Base-by-base conservation (phyloP, 2,329 filamentous ascomycete species). In the Blastomyces emzantsi region DNA sequence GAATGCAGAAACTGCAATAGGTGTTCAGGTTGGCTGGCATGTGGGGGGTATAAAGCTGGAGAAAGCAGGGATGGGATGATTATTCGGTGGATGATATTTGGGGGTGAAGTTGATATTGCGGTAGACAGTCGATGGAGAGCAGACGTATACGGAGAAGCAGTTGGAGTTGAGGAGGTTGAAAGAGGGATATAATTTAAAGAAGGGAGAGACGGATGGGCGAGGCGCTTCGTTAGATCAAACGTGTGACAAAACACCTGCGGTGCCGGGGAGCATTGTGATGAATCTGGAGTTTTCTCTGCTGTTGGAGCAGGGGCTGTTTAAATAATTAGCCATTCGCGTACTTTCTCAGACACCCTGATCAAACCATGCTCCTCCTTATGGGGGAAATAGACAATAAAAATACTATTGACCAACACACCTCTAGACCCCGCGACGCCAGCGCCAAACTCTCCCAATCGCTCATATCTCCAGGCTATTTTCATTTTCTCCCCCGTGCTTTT, bases 391-490 rank as follows among this genome's bases (percentile, higher is more conserved):
- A 11, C n/a, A 25, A 51, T 1, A 4, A 28, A 51, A 28, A 6
- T 22, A 39, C 17, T 33, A 6, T 33, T 25, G 9, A 30, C 13
- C 45, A 58, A 9, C 54, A 76, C 81, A 89, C 88, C 86, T 87
- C 85, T 83, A 70, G 78, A 79, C 65, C 79, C 79, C 66, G 79
- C 73, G 64, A 78, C 75, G 61, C 81, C 77, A 64, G 81, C 82
- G 52, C 86, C 86, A 69, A 87, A 87, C 67, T 89, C 88, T 19
- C 89, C 89, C 62, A 97, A 76, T 43, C 86, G 84, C 76, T 97
- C 92, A 77, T 99, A 99, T 74, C 94, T 84, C 94, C 94, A 99
- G 3, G 94, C 94, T 79, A 99, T 99, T 79, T 96, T 97, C 94
- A 99, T 97, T 76, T 88, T 92, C 66, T 93, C 89, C 17, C 82